A percentile compares a stretch with the other conserved stretches of the same genome.
These are phyloP conservation scores for Ganoderma resinaceum DNA, from an alignment of 1,284 basidiomycete genomes.

Conservation along the genomic window DNA sequence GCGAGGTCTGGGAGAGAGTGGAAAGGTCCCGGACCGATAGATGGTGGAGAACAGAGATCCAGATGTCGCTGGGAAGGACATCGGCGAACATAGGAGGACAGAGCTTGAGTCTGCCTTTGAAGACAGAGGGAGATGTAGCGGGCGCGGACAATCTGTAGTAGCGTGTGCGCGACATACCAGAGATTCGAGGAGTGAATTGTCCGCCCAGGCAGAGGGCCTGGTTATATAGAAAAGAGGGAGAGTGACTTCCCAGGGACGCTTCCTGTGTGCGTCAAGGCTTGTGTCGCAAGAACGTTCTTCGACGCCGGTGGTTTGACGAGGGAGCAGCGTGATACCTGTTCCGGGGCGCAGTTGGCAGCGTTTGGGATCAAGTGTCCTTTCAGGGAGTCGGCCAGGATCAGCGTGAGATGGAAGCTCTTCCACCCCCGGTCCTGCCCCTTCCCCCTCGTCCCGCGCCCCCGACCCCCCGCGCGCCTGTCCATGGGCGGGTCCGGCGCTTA, in stretches of 20 bases:
- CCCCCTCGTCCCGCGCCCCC: neutral
- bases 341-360: neutral
- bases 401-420: slow-evolving; percentile 26
- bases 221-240: neutral
- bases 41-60: slow-evolving; percentile 59
- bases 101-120: slow-evolving; percentile 9
- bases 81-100: slow-evolving; percentile 32
- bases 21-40: slow-evolving; percentile 55
- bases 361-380: slow-evolving; percentile 8
- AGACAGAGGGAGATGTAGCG: neutral
- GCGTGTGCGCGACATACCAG: slow-evolving; percentile 9
- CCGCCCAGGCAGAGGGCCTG: neutral
- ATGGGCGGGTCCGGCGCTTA: neutral
- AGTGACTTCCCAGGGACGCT: neutral
- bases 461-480: neutral
- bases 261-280: slow-evolving; percentile 1
- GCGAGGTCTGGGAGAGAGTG: slow-evolving; percentile 55
- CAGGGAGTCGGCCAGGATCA: slow-evolving; percentile 19
- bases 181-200: neutral
- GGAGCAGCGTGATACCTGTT: neutral
- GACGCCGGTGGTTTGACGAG: slow-evolving; percentile 1
- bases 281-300: slow-evolving; percentile 8
- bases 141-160: neutral
- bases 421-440: slow-evolving; percentile 5
- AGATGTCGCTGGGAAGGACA: slow-evolving; percentile 61